Percentiles rank a stretch among this genome's conserved stretches.
These are phyloP conservation scores for Ambrosiella xylebori DNA, from an alignment of 2,329 filamentous ascomycete species.

Conservation along the genomic window DNA sequence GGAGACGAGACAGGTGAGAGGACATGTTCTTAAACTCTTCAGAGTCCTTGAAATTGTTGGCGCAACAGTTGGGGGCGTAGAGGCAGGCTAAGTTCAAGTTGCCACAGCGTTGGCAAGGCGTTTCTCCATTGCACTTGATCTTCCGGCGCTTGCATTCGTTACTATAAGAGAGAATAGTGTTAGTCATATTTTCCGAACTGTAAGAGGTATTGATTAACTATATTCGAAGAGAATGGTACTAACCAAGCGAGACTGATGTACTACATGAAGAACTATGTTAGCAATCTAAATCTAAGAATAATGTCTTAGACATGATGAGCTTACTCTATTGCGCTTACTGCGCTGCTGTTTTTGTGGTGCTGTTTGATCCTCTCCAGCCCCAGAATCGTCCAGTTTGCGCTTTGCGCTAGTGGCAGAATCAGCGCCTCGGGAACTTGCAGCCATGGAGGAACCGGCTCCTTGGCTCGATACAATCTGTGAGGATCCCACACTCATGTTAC, in stretches of 20 bases:
- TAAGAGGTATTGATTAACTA: constrained; percentile 3
- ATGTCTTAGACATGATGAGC: constrained; percentile 16
- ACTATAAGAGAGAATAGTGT: constrained; percentile 22
- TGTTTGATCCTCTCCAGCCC: constrained; percentile 25
- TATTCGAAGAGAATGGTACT: constrained; percentile 16
- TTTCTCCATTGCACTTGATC: constrained; percentile 57
- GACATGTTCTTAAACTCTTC: constrained; percentile 78
- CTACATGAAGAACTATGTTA: constrained; percentile 18
- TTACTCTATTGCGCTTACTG: constrained; percentile 42
- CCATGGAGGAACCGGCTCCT: background rate
- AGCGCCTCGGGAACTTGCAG: background rate
- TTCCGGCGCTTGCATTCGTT: constrained; percentile 63
- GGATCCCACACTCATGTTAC: background rate
- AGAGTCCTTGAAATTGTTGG: constrained; percentile 76
- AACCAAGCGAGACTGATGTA: constrained; percentile 47
- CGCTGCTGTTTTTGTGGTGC: constrained; percentile 31
- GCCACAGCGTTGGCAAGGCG: constrained; percentile 49
- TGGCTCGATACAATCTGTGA: background rate
- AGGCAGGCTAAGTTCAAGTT: constrained; percentile 49
- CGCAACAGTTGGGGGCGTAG: constrained; percentile 49
- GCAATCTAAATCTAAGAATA: background rate
- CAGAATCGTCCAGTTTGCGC: constrained; percentile 19
- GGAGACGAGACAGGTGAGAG: constrained; percentile 53
- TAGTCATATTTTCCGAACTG: background rate
- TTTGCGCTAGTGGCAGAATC: constrained; percentile 16